Conservation (phyloP, 2,329 filamentous ascomycete genomes). For the Ceratocystis albifundus region DNA sequence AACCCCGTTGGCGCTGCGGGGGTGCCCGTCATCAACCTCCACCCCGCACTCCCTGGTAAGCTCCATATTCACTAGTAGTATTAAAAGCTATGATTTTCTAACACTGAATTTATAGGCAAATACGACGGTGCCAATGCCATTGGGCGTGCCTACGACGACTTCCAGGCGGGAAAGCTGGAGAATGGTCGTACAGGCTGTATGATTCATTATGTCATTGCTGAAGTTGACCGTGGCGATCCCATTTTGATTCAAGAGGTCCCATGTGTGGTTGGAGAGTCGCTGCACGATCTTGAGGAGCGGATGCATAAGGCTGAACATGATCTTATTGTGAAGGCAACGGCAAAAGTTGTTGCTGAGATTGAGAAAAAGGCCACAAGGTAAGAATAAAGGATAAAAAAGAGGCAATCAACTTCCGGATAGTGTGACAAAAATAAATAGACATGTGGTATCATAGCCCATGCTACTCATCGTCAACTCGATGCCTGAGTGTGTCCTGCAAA, state of each 20-base stretch:
- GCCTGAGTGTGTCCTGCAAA: constrained; percentile 1
- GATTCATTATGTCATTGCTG: constrained; percentile 71
- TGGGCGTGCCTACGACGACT: constrained; percentile 63
- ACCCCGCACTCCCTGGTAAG: constrained; percentile 41
- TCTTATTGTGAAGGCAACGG: constrained; percentile 65
- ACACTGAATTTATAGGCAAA: constrained; percentile 37
- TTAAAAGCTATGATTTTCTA: background rate
- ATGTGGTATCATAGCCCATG: background rate
- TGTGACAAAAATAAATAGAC: background rate
- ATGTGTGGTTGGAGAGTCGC: constrained; percentile 49
- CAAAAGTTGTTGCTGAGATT: constrained; percentile 36
- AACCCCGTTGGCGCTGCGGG: constrained; percentile 50
- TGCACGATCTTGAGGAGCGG: constrained; percentile 56
- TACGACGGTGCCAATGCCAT: constrained; percentile 73
- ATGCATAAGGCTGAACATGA: constrained; percentile 69
- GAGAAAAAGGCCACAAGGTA: constrained; percentile 22
- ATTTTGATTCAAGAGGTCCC: constrained; percentile 60
- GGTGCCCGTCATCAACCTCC: constrained; percentile 68
- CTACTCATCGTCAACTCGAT: background rate
- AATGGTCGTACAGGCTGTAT: constrained; percentile 69
- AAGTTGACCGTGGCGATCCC: constrained; percentile 69
- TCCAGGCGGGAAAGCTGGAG: constrained; percentile 50
- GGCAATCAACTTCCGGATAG: background rate
- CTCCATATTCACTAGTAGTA: background rate
- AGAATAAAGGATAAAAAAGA: background rate